These are phyloP conservation scores for Karstenula rhodostoma DNA, from an alignment of 2,329 filamentous ascomycete species.

Conservation along the genomic window DNA sequence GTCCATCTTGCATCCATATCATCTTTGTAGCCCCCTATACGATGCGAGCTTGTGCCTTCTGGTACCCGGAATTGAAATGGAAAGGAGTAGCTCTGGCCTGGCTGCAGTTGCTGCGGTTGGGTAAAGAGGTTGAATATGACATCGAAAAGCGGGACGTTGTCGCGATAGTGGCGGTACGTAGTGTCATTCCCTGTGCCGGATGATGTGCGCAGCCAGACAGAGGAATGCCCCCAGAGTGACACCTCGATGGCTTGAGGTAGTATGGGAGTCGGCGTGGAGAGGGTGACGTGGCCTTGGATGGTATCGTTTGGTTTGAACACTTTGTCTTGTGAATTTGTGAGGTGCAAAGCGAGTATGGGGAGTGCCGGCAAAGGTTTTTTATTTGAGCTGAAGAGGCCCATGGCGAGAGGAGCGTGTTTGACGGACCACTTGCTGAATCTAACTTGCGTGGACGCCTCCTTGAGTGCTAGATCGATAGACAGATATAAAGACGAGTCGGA, in stretches of 20 bases:
- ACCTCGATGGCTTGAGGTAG: constrained; percentile 30
- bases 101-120: constrained; percentile 15
- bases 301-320: constrained; percentile 32
- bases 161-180: constrained; percentile 32
- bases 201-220: constrained; percentile 29
- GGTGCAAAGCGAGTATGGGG: constrained; percentile 25
- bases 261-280: constrained; percentile 24
- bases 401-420: no score
- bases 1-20: constrained; percentile 25
- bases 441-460: no score
- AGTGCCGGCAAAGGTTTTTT: constrained; percentile 25
- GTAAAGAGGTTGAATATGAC: constrained; percentile 25
- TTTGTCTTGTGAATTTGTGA: constrained; percentile 22
- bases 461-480: no score
- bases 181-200: constrained; percentile 5
- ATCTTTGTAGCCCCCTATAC: constrained; percentile 28
- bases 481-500: no score
- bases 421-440: no score
- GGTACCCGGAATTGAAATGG: constrained; percentile 34
- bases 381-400: constrained; percentile 30
- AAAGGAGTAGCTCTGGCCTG: constrained; percentile 27
- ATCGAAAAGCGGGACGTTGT: constrained; percentile 33
- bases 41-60: constrained; percentile 23
- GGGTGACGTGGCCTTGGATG: constrained; percentile 26
- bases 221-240: constrained; percentile 31